phyloP scores from a whole-genome alignment of 192 early-diverging fungal species.

The Entrophospora sp. region DNA sequence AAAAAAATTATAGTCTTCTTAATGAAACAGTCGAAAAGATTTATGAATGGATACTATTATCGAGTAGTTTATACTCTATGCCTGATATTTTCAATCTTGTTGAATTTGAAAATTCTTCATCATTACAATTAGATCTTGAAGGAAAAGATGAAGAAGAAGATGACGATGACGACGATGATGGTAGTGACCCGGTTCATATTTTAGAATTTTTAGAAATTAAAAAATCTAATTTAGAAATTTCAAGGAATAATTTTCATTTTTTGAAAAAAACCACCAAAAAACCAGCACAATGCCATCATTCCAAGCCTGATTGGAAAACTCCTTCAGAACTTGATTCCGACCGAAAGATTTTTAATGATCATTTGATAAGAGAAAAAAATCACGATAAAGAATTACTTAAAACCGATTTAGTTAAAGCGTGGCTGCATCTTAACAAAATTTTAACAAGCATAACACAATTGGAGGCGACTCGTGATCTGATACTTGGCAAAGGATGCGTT shows the following conservation, averaged over 20 bases:
- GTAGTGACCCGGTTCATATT: constrained; percentile 54
- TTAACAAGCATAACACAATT: constrained; percentile 15
- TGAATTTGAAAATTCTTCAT: constrained; percentile 39
- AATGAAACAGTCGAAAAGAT: constrained; percentile 28
- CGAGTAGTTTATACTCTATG: constrained; percentile 33
- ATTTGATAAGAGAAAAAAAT: constrained; percentile 43
- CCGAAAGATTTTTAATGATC: constrained; percentile 58
- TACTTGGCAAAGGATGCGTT: constrained; percentile 25
- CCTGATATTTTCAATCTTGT: constrained; percentile 42
- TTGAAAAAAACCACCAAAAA: constrained; percentile 62
- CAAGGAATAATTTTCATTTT: constrained; percentile 51
- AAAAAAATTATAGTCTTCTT: constrained; percentile 24
- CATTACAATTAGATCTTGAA: constrained; percentile 25
- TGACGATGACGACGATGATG: too few relatives aligned
- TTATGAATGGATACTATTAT: constrained; percentile 36
- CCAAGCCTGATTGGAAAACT: constrained; percentile 49
- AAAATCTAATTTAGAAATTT: constrained; percentile 51
- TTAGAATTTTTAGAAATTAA: constrained; percentile 60
- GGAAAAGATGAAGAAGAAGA: too few relatives aligned
- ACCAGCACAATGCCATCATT: constrained; percentile 58
- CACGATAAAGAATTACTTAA: constrained; percentile 48
- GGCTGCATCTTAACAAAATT: constrained; percentile 44
- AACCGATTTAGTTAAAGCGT: constrained; percentile 53
- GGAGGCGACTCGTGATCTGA: constrained; percentile 8
- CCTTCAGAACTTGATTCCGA: constrained; percentile 65